Evolutionary conservation across 225 moss, liverwort and hornwort species (phyloP).

Genomic region (Sphagnum contortum): DNA sequence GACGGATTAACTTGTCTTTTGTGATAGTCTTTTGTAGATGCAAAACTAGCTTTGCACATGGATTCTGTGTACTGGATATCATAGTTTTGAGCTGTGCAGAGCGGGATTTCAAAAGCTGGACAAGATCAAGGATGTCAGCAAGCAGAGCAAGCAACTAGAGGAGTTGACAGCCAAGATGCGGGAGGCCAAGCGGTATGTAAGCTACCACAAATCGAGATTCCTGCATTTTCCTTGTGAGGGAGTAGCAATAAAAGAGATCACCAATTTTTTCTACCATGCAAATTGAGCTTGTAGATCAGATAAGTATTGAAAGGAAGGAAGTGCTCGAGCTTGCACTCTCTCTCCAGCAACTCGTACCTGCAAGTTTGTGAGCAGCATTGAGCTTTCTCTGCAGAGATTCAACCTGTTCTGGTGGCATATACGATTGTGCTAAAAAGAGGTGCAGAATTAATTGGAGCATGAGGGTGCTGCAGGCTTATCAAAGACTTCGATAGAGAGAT

Average conservation of each 20-base stretch:
- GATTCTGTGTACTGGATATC: neutral
- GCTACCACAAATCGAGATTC: neutral
- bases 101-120: constrained; percentile 88
- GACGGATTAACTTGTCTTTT: neutral
- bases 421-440: no score
- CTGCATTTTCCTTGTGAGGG: neutral
- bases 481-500: constrained; percentile 69
- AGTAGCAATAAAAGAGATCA: neutral
- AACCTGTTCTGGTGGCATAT: no score
- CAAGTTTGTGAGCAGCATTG: no score
- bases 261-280: neutral
- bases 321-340: no score
- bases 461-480: constrained; percentile 40
- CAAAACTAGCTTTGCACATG: neutral
- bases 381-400: no score
- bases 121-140: constrained; percentile 69
- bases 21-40: neutral
- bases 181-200: constrained; percentile 70
- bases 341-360: no score
- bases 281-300: no score
- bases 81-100: constrained; percentile 11
- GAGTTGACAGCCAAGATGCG: constrained; percentile 95
- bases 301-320: no score
- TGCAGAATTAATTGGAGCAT: neutral
- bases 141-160: constrained; percentile 65